phyloP scores from a whole-genome alignment of 805 yeast species.

The Metschnikowia koreensis region DNA sequence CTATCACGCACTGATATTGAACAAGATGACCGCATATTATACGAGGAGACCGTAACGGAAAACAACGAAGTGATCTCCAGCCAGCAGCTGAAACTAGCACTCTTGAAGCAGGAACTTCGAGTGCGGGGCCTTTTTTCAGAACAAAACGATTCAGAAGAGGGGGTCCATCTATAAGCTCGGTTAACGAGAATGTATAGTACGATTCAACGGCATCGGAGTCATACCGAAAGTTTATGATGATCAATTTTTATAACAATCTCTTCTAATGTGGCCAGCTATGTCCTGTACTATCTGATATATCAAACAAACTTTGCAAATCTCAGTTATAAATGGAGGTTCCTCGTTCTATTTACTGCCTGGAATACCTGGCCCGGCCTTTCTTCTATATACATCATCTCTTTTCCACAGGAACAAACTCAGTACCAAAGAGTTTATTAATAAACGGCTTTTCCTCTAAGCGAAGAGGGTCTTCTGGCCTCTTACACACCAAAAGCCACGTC shows the following conservation, averaged over 20 bases:
- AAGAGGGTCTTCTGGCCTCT: constrained; percentile 65
- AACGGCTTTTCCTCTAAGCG: constrained; percentile 43
- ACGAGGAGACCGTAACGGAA: constrained; percentile 54
- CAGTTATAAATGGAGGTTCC: not conserved
- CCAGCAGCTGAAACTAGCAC: constrained; percentile 46
- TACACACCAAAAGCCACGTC: constrained; percentile 81
- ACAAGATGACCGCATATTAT: constrained; percentile 49
- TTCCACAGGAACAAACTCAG: constrained; percentile 28
- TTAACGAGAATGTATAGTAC: not conserved
- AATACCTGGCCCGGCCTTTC: not conserved
- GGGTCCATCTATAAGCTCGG: constrained; percentile 9
- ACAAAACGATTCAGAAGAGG: constrained; percentile 3
- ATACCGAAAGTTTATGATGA: no score
- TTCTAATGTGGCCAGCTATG: no score
- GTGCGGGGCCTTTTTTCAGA: constrained; percentile 30
- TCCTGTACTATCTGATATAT: no score
- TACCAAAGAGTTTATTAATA: constrained; percentile 41
- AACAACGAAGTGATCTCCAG: constrained; percentile 53
- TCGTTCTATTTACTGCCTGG: not conserved
- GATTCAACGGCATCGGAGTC: no score
- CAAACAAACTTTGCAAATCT: no score
- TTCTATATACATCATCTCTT: constrained; percentile 14
- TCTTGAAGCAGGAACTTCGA: constrained; percentile 47
- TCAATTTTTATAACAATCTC: no score
- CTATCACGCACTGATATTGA: constrained; percentile 24